These are phyloP conservation scores for Articulospora tetracladia DNA, from an alignment of 495 filamentous ascomycete genomes.

Conservation along the genomic window DNA sequence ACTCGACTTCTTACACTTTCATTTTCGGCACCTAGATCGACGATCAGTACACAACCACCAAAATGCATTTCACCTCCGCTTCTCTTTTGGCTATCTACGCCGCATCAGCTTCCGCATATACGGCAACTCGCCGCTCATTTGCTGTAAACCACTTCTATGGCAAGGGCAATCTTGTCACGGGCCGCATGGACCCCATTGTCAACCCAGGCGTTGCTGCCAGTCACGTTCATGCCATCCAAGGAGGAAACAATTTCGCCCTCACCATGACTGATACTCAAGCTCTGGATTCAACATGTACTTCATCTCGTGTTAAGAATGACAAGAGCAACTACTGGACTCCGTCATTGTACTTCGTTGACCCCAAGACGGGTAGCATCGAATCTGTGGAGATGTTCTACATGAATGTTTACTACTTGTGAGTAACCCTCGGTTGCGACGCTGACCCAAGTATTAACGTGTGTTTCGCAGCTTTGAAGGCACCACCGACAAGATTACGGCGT, in stretches of 20 bases:
- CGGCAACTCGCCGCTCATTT: conserved; percentile 17
- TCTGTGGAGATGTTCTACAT: conserved; percentile 59
- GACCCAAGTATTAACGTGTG: conserved; percentile 14
- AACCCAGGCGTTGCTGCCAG: conserved; percentile 48
- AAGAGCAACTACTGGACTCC: conserved; percentile 75
- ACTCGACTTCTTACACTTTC: not conserved
- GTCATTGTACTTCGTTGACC: conserved; percentile 57
- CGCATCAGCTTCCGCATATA: conserved; percentile 14
- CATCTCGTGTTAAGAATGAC: conserved; percentile 59
- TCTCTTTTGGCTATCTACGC: conserved; percentile 18
- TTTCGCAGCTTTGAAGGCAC: conserved; percentile 35
- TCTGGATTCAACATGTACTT: conserved; percentile 55
- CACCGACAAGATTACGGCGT: conserved; percentile 36
- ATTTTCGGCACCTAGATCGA: conserved; percentile 4
- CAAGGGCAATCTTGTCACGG: conserved; percentile 32
- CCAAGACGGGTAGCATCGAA: conserved; percentile 59
- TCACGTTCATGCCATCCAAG: conserved; percentile 67
- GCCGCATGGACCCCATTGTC: conserved; percentile 65
- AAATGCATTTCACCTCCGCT: conserved; percentile 20
- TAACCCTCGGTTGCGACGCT: conserved; percentile 10
- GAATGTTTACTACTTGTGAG: conserved; percentile 62
- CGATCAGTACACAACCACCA: not conserved
- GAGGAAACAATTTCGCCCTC: conserved; percentile 61
- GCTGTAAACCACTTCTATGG: conserved; percentile 29
- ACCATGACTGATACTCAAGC: conserved; percentile 52